Conservation (phyloP, 495 filamentous ascomycete species). For the Penicillium crystallinum region DNA sequence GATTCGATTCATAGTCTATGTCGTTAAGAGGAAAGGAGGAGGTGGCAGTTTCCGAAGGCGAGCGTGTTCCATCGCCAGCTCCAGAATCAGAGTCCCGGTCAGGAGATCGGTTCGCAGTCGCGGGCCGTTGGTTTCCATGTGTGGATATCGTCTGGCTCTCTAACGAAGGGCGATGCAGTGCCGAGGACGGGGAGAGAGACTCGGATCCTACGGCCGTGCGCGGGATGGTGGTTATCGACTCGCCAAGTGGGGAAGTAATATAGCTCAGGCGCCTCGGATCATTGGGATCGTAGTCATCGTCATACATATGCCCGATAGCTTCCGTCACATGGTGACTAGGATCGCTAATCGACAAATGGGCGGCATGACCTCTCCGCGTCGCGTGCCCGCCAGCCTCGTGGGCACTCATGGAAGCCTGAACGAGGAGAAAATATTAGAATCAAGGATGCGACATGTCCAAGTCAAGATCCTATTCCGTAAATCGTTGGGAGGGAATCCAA, state of each 20-base stretch:
- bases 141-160: slow-evolving; percentile 21
- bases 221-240: slow-evolving; percentile 42
- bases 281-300: slow-evolving; percentile 66
- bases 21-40: slow-evolving; percentile 81
- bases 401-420: slow-evolving; percentile 49
- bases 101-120: slow-evolving; percentile 39
- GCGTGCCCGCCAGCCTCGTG: slow-evolving; percentile 51
- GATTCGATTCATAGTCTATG: slow-evolving; percentile 86
- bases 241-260: slow-evolving; percentile 49
- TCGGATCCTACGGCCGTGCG: slow-evolving; percentile 41
- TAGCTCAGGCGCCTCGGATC: slow-evolving; percentile 62
- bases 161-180: slow-evolving; percentile 27
- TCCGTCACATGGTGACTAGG: slow-evolving; percentile 96
- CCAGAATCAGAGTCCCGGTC: slow-evolving; percentile 48
- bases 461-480: not conserved
- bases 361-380: slow-evolving; percentile 55
- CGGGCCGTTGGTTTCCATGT: slow-evolving; percentile 42
- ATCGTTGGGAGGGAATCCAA: not conserved
- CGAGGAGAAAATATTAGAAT: slow-evolving; percentile 7
- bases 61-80: slow-evolving; percentile 55
- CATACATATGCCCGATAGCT: slow-evolving; percentile 94
- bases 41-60: slow-evolving; percentile 62
- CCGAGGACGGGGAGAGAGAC: slow-evolving; percentile 34
- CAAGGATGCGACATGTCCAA: not conserved
- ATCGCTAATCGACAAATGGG: slow-evolving; percentile 69